phyloP scores from a whole-genome alignment of 345 rosid genomes.

The Lumnitzera racemosa region DNA sequence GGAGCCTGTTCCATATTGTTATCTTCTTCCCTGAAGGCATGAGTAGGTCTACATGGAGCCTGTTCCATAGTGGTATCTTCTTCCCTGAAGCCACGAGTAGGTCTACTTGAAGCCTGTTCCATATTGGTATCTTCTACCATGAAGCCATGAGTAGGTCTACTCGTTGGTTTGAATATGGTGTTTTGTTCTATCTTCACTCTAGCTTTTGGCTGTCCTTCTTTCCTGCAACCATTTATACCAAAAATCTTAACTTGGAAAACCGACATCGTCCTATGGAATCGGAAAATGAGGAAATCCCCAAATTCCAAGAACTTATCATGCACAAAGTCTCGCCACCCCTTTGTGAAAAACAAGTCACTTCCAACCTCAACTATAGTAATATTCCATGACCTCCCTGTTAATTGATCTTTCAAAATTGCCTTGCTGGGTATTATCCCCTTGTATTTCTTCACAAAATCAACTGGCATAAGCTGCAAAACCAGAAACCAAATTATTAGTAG shows the following conservation, averaged over 20 bases:
- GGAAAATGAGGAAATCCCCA: conserved; percentile 22
- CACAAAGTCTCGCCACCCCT: conserved; percentile 25
- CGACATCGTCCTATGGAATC: conserved; percentile 2
- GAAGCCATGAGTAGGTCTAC: too few relatives aligned
- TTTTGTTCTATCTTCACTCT: not conserved
- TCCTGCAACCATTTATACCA: conserved; percentile 13
- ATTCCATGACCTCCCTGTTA: conserved; percentile 15
- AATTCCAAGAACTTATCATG: conserved; percentile 3
- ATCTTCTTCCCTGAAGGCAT: too few relatives aligned
- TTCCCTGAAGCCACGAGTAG: too few relatives aligned
- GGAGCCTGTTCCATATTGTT: too few relatives aligned
- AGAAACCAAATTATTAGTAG: not conserved
- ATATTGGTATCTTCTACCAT: too few relatives aligned
- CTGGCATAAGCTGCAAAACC: conserved; percentile 17
- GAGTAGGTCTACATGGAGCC: too few relatives aligned
- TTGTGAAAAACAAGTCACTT: conserved; percentile 6
- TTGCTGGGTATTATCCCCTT: not conserved
- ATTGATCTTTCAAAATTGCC: conserved; percentile 7
- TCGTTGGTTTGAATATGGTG: not conserved
- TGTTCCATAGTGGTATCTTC: too few relatives aligned
- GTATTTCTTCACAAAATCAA: conserved; percentile 9
- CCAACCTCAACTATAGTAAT: conserved; percentile 9
- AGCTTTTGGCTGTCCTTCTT: conserved; percentile 6
- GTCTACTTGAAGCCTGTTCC: too few relatives aligned
- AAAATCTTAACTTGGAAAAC: conserved; percentile 14